Evolutionary conservation across 345 rosid species (phyloP), one percentile per base, ranked within the genome.

Genomic region (Murraya paniculata): DNA sequence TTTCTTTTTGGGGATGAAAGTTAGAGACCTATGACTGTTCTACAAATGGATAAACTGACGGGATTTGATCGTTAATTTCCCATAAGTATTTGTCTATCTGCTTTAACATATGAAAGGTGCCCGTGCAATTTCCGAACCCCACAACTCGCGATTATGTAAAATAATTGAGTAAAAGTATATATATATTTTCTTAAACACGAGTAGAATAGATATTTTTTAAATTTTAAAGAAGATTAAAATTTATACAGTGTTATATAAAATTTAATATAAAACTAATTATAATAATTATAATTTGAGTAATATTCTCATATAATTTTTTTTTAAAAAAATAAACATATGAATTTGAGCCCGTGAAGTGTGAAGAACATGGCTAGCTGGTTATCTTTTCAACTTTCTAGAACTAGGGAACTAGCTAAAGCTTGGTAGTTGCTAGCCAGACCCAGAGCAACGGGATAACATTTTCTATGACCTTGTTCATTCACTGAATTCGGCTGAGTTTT

Each of bases 191-290:
- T 7, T 39, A 39, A 39, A 39, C 9, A 2, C 2, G 3, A 39
- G 10, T 9, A 1, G 0, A 39, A 0, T 39, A 39, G 0, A 9
- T 0, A 3, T 9, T 0, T 0, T 9, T 38, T 0, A 1, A 38
- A 38, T 0, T 7, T 38, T 38, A 38, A 0, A 38, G 0, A 38
- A 0, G 0, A 2, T 38, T 8, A 38, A 7, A 39, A 39, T 39
- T 9, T 39, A 0, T 0, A 9, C 0, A 39, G 2, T 39, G 0
- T 0, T 2, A 9, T 39, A 39, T 2, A 38, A 1, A 0, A 38
- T 38, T 38, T 38, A 38, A 38, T 38, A 0, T 38, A 7, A 38
- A 38, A 38, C 0, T 38, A 8, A 0, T 38, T 1, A 0, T 9
- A 39, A 39, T 0, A 39, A 39, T 9, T 39, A 39, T 39, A 39